These are phyloP conservation scores for Otatea glauca DNA, from an alignment of 176 grass and related monocot species.

Conservation along the genomic window DNA sequence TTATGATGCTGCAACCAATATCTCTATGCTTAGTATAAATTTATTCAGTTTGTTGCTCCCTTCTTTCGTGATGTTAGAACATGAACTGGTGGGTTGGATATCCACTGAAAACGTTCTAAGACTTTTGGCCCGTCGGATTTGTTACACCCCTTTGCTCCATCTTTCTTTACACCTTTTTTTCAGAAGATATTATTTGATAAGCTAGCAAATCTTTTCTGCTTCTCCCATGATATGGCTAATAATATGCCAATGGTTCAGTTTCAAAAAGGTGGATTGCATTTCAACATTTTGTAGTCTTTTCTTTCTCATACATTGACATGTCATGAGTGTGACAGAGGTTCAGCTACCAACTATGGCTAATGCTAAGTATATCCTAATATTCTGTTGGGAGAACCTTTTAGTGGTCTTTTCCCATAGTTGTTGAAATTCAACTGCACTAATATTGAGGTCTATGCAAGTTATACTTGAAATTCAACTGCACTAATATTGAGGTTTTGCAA, in stretches of 20 bases:
- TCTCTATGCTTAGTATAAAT: neutral
- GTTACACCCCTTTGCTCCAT: neutral
- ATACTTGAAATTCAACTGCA: neutral
- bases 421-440: neutral
- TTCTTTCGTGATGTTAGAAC: neutral
- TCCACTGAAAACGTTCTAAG: constrained; percentile 8
- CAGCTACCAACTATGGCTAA: neutral
- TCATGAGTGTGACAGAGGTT: neutral
- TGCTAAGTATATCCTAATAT: neutral
- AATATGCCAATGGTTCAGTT: neutral
- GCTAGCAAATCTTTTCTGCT: neutral
- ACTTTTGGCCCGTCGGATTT: constrained; percentile 18
- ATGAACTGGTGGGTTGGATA: constrained; percentile 5
- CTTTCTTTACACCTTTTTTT: neutral
- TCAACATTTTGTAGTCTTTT: neutral
- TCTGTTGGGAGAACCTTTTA: constrained; percentile 1
- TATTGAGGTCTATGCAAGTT: no score
- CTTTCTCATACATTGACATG: neutral
- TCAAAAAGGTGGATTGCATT: constrained; percentile 7
- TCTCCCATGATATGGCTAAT: neutral
- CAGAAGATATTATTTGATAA: neutral
- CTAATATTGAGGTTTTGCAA: neutral
- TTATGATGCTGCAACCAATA: neutral
- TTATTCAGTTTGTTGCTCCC: neutral
- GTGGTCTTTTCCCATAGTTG: neutral